A percentile compares a stretch with the other conserved stretches of the same genome.
These are phyloP conservation scores for Naganishia sp. DNA, from an alignment of 1,284 basidiomycete species.

Conservation along the genomic window DNA sequence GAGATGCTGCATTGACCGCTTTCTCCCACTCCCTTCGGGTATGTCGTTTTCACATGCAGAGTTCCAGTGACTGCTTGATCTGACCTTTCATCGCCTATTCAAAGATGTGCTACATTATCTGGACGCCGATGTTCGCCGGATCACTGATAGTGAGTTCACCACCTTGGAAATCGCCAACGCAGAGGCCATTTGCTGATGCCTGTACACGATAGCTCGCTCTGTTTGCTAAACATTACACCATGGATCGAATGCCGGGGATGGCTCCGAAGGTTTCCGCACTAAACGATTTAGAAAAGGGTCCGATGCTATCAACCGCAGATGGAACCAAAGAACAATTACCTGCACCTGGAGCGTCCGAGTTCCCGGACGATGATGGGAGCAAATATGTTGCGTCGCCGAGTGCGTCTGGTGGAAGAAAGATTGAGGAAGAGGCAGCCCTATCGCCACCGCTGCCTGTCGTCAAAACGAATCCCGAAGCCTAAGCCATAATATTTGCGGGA, in stretches of 20 bases:
- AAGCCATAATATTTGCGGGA: too few species aligned
- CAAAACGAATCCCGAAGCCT: too few species aligned
- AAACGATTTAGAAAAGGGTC: conserved; percentile 21
- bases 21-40: conserved; percentile 46
- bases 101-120: conserved; percentile 28
- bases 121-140: conserved; percentile 31
- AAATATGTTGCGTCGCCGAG: background rate
- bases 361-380: background rate
- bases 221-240: conserved; percentile 24
- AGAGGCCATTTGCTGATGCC: background rate
- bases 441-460: too few species aligned
- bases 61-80: background rate
- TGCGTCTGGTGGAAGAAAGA: background rate
- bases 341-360: too few species aligned
- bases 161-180: background rate
- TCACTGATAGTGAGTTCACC: conserved; percentile 22
- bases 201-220: conserved; percentile 3
- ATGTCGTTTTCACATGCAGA: conserved; percentile 22
- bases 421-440: too few species aligned
- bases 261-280: background rate
- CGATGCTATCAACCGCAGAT: background rate
- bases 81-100: too few species aligned
- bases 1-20: conserved; percentile 40
- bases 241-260: conserved; percentile 16
- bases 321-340: too few species aligned